Evolutionary conservation across 768 basidiomycete genomes (phyloP), one percentile per base, ranked within the genome.

Genomic region (Pholiota microspora): DNA sequence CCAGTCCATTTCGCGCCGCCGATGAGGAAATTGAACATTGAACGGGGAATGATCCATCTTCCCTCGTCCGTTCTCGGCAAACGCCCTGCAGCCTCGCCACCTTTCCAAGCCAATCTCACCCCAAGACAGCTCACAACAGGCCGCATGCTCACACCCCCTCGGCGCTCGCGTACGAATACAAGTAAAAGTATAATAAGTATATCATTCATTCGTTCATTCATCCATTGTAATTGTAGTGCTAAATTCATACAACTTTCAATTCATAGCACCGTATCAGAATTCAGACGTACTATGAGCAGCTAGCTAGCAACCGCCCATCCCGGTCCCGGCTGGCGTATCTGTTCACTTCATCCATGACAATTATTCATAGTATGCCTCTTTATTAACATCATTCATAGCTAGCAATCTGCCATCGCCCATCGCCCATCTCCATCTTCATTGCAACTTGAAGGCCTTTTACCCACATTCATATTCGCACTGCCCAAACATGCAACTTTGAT

Each of bases 151-250:
- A 42, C 40, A 21, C 40, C 40, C 16, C 18, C 46, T 48, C 28
- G 46, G 21, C 16, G 40, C 46, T 48, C 28, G 46, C 46, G 46
- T 31, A 48, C 27, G n/a, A 29, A 48, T 31, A 34, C n/a, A 12
- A 29, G 18, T 23, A 31, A 25, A 12, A 31, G 27, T 46, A 29
- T 28, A 29, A 27, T 27, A 25, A 23, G 45, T 31, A 31, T 31
- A 32, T 29, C 46, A 47, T 32, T 32, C 27, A 29, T 48, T 48
- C 46, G 21, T 48, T 48, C 46, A 29, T 27, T 29, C 45, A 46
- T 29, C 23, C 46, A 31, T 23, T 18, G n/a, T 8, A 21, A 31
- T 48, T 24, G 18, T n/a, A 34, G 4, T n/a, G n/a, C n/a, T n/a
- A n/a, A n/a, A n/a, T n/a, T n/a, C n/a, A n/a, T n/a, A n/a, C n/a